Evolutionary conservation across 352 stramenopile genomes (phyloP), one percentile per base, ranked within the genome.

Genomic region (Hyaloperonospora arabidopsidis): DNA sequence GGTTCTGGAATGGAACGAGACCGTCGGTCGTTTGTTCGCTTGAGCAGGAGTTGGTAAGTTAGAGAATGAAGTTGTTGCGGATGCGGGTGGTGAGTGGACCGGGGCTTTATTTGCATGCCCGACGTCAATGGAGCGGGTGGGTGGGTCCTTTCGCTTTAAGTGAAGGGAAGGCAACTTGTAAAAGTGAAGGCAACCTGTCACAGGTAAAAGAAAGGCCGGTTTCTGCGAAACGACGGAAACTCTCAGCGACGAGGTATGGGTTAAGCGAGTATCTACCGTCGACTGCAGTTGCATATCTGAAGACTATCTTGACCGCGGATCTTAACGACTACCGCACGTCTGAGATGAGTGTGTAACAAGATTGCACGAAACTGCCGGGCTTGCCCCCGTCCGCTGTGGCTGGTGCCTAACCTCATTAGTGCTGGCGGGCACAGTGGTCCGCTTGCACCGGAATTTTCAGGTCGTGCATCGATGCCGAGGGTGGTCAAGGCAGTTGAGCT

Each of bases 21-120:
- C 19, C 45, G 28, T 19, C 38, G 32, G 54, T 60, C 54, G 57
- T 61, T 54, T 55, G 63, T 63, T 54, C 58, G 63, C 50, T 69
- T 76, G 64, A 51, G 65, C 57, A 48, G 61, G 48, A 65, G 52
- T 32, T 56, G 59, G 65, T 55, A 70, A 66, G 77, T 79, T 79
- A 57, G 55, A 64, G 57, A 83, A 77, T 83, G 72, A 75, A 56
- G 52, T 56, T 39, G 53, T 29, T 65, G 32, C 21, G 36, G 28
- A 41, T 41, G 41, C 56, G 47, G 54, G 45, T 34, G 49, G 41
- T 34, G 49, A 46, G 32, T 57, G 53, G 38, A 52, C 25, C 38
- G 45, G 56, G 53, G 48, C 55, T 72, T 32, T 76, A 68, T 72
- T 76, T 73, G 67, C 68, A 54, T 44, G 54, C 38, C 39, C 52